phyloP scores from a whole-genome alignment of 2,329 filamentous ascomycete species.

The Talaromyces sp. region DNA sequence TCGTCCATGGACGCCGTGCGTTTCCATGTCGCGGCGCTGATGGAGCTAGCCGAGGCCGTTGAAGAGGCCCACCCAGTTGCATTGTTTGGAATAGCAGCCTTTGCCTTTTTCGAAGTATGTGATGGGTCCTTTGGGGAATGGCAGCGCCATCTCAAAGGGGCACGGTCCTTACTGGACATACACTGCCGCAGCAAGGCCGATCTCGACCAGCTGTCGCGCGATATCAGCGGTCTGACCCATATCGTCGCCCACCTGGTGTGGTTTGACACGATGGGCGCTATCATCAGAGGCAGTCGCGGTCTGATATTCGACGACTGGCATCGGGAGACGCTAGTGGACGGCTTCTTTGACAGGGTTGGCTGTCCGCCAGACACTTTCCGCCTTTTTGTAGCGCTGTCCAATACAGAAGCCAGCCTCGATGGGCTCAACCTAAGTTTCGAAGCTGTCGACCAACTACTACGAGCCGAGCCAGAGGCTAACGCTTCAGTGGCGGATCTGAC shows the following conservation, averaged over 20 bases:
- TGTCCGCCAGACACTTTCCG: constrained; percentile 35
- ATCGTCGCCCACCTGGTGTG: constrained; percentile 39
- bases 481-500: constrained; percentile 17
- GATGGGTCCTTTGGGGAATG: constrained; percentile 39
- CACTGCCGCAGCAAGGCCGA: constrained; percentile 33
- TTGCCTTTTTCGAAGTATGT: constrained; percentile 43
- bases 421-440: constrained; percentile 10
- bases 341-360: constrained; percentile 36
- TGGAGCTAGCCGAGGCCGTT: constrained; percentile 36
- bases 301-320: constrained; percentile 42
- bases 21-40: constrained; percentile 30
- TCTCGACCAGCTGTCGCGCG: constrained; percentile 28
- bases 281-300: constrained; percentile 16
- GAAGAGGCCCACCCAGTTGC: constrained; percentile 39
- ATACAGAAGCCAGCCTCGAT: constrained; percentile 15
- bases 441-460: constrained; percentile 16
- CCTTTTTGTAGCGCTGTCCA: constrained; percentile 32
- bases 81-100: constrained; percentile 41
- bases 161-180: constrained; percentile 37
- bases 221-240: constrained; percentile 33
- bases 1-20: constrained; percentile 17
- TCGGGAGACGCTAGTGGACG: constrained; percentile 27
- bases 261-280: constrained; percentile 37
- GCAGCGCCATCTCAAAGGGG: constrained; percentile 36
- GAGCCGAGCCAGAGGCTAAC: constrained; percentile 3